Percentiles rank a stretch among this genome's conserved stretches.
Conservation (phyloP, 192 early-diverging fungal species). For the Linnemannia exigua region DNA sequence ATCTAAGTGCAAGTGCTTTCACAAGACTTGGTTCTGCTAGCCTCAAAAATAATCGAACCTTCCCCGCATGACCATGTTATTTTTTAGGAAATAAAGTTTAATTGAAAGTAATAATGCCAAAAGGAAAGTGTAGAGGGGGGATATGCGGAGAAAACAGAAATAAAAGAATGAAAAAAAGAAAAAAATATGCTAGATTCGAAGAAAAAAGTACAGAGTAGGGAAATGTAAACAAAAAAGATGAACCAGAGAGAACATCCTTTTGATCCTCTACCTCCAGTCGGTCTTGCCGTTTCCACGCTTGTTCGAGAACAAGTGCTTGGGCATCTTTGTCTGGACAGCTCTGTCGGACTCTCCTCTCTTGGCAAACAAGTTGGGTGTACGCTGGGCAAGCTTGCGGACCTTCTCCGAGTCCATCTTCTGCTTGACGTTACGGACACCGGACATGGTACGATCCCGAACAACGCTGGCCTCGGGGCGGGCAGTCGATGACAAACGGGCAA, state of each 20-base stretch:
- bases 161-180: background rate
- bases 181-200: background rate
- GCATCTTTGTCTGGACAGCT: slow-evolving; percentile 89
- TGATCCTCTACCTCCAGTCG: slow-evolving; percentile 82
- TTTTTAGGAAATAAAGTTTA: background rate
- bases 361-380: slow-evolving; percentile 78
- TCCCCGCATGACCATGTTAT: background rate
- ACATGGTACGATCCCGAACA: slow-evolving; percentile 72
- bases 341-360: slow-evolving; percentile 92
- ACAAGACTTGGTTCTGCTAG: too few species aligned
- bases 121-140: slow-evolving; percentile 2
- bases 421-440: slow-evolving; percentile 75
- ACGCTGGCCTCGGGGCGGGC: slow-evolving; percentile 68
- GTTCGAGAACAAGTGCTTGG: slow-evolving; percentile 96
- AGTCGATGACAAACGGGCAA: slow-evolving; percentile 69
- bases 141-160: background rate
- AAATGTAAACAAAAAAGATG: background rate
- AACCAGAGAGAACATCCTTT: background rate
- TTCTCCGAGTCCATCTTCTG: slow-evolving; percentile 78
- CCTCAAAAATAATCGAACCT: too few species aligned
- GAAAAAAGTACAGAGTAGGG: background rate
- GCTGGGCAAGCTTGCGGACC: slow-evolving; percentile 79
- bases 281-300: slow-evolving; percentile 85
- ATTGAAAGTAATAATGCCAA: background rate
- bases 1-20: too few species aligned